Percentiles rank a stretch among this genome's conserved stretches.
Evolutionary conservation across 805 yeast genomes (phyloP).

Genomic region (Ogataea angusta): DNA sequence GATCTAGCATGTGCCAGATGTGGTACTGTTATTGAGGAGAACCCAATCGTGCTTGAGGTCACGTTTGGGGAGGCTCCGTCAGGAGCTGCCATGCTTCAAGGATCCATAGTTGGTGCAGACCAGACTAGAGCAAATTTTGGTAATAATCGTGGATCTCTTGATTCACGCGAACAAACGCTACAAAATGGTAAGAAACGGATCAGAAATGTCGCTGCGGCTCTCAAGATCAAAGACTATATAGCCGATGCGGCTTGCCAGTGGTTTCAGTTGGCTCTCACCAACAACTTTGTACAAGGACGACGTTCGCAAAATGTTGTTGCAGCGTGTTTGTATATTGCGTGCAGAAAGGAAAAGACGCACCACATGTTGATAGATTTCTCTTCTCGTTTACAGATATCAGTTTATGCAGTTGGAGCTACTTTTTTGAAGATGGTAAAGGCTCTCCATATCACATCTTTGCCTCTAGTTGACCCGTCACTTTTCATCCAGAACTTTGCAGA

Average conservation of each 20-base stretch:
- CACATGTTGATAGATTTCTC: slow-evolving; percentile 97
- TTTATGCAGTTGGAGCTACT: slow-evolving; percentile 93
- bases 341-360: slow-evolving; percentile 85
- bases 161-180: slow-evolving; percentile 85
- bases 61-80: slow-evolving; percentile 87
- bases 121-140: slow-evolving; percentile 74
- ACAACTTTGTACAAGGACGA: slow-evolving; percentile 96
- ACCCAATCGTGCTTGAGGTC: slow-evolving; percentile 93
- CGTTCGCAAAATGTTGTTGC: slow-evolving; percentile 93
- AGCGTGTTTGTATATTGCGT: slow-evolving; percentile 91
- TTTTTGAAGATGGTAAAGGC: slow-evolving; percentile 89
- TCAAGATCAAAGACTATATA: slow-evolving; percentile 78
- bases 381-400: slow-evolving; percentile 83
- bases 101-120: slow-evolving; percentile 87
- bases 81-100: slow-evolving; percentile 96
- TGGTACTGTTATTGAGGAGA: slow-evolving; percentile 87
- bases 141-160: slow-evolving; percentile 69
- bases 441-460: slow-evolving; percentile 70
- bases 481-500: slow-evolving; percentile 94
- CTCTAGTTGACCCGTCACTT: slow-evolving; percentile 90
- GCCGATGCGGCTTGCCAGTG: slow-evolving; percentile 85
- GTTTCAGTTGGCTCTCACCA: slow-evolving; percentile 81
- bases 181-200: slow-evolving; percentile 80
- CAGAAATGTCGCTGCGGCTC: slow-evolving; percentile 72
- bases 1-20: slow-evolving; percentile 79